Evolutionary conservation across 2,329 filamentous ascomycete species (phyloP), one percentile per base, ranked within the genome.

Genomic region (Diaporthe caulivora): DNA sequence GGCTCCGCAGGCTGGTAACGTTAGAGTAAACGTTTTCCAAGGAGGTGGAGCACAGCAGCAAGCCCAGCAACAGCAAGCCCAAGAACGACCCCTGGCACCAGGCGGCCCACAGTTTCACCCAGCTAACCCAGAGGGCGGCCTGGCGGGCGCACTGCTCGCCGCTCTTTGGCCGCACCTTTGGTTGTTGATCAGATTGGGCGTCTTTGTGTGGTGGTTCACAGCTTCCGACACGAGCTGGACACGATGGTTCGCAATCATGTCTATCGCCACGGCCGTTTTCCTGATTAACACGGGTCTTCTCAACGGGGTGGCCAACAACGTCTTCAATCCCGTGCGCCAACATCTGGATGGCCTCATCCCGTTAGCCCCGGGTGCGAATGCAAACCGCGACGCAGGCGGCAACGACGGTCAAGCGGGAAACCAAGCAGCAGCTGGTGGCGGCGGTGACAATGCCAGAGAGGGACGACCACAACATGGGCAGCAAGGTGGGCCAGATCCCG

Each of bases 171-270:
- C 89, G n/a, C 87, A 92, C 69, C 79, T 92, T 37, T 92, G 90
- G 91, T 84, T 92, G 68, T 76, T 92, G 1, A 82, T 90, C 47
- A 87, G 91, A 10, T 81, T 93, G 11, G 83, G 85, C 15, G 81
- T 89, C 8, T 91, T 92, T 78, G 86, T 92, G 17, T 92, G 90
- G 89, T 90, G 91, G 81, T 92, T 92, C 75, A 92, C 90, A 0
- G 86, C 87, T 13, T 87, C 88, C 0, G 85, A 86, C 57, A 84
- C 87, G 2, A 91, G 86, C 77, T 92, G 90, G 90, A 86, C 86
- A 11, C 86, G 90, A 62, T 91, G 88, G 87, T 77, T 89, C 10
- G 87, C 87, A 26, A 86, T 92, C 29, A 83, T 89, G 54, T 82
- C 84, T 9, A 82, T 91, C 42, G 89, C 90, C 9, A 76, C 88